phyloP scores from a whole-genome alignment of 345 rosid species.

The Corymbia maculata region DNA sequence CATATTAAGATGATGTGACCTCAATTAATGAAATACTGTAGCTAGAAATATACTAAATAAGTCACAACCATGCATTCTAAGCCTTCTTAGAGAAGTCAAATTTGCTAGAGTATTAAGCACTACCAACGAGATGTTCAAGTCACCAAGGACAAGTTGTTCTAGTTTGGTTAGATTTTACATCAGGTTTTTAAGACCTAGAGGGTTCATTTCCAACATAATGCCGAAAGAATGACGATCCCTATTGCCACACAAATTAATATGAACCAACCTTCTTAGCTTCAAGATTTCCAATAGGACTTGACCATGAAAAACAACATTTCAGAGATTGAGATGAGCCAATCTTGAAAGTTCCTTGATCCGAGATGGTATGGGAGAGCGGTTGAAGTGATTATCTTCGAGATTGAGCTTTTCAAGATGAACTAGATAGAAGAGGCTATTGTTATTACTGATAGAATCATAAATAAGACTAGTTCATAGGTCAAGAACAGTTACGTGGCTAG shows the following conservation, averaged over 20 bases:
- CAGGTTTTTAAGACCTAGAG: background rate
- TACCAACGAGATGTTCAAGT: background rate
- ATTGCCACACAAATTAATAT: background rate
- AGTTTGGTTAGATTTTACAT: background rate
- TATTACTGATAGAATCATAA: background rate
- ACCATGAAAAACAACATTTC: background rate
- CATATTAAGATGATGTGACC: background rate
- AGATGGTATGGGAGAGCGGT: background rate
- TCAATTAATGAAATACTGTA: background rate
- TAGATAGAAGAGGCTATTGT: background rate
- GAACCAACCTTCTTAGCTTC: background rate
- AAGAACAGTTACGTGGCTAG: background rate
- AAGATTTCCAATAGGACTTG: slow-evolving; percentile 2
- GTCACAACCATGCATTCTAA: background rate
- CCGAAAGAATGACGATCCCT: background rate
- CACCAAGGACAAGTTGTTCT: background rate
- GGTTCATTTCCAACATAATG: background rate
- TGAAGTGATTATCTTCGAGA: background rate
- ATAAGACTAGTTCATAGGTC: background rate
- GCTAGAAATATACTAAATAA: background rate
- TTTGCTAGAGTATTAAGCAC: background rate
- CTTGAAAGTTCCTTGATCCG: background rate
- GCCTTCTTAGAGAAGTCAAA: background rate
- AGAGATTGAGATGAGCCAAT: slow-evolving; percentile 4
- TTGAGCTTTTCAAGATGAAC: background rate